phyloP scores from a whole-genome alignment of 352 stramenopile species.

The Discostella stelligera region DNA sequence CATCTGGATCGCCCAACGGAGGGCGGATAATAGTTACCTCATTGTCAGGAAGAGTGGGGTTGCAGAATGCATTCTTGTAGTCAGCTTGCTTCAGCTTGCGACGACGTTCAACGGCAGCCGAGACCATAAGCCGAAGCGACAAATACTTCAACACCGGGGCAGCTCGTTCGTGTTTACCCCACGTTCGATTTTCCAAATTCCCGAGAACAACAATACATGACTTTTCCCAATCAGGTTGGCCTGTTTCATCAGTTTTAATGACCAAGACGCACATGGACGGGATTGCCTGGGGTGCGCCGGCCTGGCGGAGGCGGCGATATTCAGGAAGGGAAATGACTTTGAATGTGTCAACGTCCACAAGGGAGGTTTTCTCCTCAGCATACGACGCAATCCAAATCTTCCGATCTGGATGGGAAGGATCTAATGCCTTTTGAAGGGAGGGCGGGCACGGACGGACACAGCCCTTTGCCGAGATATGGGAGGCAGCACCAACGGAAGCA shows the following conservation, averaged over 20 bases:
- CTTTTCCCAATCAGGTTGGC: slow-evolving; percentile 38
- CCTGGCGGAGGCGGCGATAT: slow-evolving; percentile 3
- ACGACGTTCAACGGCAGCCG: slow-evolving; percentile 10
- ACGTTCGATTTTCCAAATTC: slow-evolving; percentile 43
- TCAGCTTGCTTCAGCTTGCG: slow-evolving; percentile 44
- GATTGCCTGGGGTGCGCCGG: slow-evolving; percentile 4
- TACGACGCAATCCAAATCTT: slow-evolving; percentile 22
- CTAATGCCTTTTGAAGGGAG: slow-evolving; percentile 9
- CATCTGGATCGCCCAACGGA: slow-evolving; percentile 9
- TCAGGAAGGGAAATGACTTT: slow-evolving; percentile 2
- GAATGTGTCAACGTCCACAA: slow-evolving; percentile 11
- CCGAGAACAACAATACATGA: slow-evolving; percentile 47
- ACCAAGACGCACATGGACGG: slow-evolving; percentile 46
- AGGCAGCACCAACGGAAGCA: neutral
- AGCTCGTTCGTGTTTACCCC: slow-evolving; percentile 18
- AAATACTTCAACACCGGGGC: slow-evolving; percentile 33
- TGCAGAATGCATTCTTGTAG: slow-evolving; percentile 36
- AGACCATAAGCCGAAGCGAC: neutral
- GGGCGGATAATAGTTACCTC: slow-evolving; percentile 11
- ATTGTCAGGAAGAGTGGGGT: too few relatives aligned
- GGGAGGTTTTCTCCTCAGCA: slow-evolving; percentile 20
- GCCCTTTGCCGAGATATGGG: neutral
- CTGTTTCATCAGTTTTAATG: slow-evolving; percentile 40
- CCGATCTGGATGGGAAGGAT: slow-evolving; percentile 18
- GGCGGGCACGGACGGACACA: slow-evolving; percentile 3